phyloP scores from a whole-genome alignment of 1,284 basidiomycete species.

The Cryptococcus neoformans region DNA sequence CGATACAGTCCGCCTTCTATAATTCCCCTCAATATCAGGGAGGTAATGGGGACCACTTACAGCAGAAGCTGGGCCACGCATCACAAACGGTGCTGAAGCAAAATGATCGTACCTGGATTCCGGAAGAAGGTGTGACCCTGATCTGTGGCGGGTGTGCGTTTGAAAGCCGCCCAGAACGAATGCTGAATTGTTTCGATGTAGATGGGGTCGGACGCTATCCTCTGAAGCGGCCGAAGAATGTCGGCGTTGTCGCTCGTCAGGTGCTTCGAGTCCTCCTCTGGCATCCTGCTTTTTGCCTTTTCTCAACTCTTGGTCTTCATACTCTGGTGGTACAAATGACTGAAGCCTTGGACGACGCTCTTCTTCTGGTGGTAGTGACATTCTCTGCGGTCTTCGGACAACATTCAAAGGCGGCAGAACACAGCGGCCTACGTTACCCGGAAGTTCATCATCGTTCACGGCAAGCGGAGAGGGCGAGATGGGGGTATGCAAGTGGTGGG shows the following conservation, averaged over 20 bases:
- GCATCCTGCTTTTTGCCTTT: neutral
- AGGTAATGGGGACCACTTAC: neutral
- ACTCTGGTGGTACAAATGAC: constrained; percentile 3
- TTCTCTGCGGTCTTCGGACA: neutral
- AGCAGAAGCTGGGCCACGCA: neutral
- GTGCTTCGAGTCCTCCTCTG: no score
- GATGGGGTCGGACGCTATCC: neutral
- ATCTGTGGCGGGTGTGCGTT: constrained; percentile 6
- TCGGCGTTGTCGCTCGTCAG: neutral
- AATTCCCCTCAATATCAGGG: neutral
- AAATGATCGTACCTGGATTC: neutral
- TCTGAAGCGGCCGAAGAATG: neutral
- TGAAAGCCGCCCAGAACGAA: neutral
- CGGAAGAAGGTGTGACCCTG: constrained; percentile 7
- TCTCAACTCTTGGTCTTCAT: neutral
- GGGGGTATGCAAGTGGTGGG: constrained; percentile 9
- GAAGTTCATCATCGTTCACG: neutral
- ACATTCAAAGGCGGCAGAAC: constrained; percentile 4
- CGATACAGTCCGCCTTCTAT: constrained; percentile 7
- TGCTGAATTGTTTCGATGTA: constrained; percentile 3
- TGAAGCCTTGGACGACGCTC: constrained; percentile 4
- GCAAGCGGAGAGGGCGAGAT: constrained; percentile 15
- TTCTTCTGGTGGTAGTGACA: constrained; percentile 9
- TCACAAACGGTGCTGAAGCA: constrained; percentile 2
- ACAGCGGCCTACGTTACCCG: neutral